phyloP scores from a whole-genome alignment of 225 moss, liverwort and hornwort genomes.

The Pseudoscleropodium purum region DNA sequence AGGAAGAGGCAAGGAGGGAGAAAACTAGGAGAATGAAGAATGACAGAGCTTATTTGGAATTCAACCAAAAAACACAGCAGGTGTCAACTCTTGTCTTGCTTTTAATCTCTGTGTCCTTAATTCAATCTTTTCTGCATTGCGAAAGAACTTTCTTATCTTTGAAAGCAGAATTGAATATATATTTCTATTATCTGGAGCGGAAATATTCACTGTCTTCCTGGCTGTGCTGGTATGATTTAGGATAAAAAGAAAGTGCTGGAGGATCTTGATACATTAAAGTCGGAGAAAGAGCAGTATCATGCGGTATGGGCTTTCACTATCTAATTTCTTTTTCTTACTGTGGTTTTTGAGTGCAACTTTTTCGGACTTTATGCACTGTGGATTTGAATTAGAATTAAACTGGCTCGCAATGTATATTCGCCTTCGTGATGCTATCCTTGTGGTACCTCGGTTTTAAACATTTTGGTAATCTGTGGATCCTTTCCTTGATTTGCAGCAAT shows the following conservation, averaged over 20 bases:
- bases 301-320: constrained; percentile 31
- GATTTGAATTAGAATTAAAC: not conserved
- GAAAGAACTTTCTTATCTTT: not conserved
- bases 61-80: constrained; percentile 62
- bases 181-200: not conserved
- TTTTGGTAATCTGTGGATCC: not conserved
- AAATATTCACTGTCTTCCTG: not conserved
- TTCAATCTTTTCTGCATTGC: not conserved
- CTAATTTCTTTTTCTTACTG: not conserved
- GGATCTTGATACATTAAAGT: constrained; percentile 55
- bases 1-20: constrained; percentile 65
- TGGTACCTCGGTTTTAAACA: not conserved
- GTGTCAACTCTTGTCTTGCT: constrained; percentile 10
- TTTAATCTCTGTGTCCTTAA: not conserved
- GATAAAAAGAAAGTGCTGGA: constrained; percentile 65
- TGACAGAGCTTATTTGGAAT: constrained; percentile 66
- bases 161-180: not conserved
- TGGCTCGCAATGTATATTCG: not conserved
- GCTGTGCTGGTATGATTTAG: constrained; percentile 12
- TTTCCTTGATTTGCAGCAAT: constrained; percentile 32
- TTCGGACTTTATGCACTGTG: not conserved
- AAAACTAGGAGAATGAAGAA: constrained; percentile 59
- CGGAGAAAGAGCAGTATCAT: constrained; percentile 43
- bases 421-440: not conserved
- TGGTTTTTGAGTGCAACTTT: not conserved